Conservation (phyloP, 768 basidiomycete genomes). For the Lepiota venenata region DNA sequence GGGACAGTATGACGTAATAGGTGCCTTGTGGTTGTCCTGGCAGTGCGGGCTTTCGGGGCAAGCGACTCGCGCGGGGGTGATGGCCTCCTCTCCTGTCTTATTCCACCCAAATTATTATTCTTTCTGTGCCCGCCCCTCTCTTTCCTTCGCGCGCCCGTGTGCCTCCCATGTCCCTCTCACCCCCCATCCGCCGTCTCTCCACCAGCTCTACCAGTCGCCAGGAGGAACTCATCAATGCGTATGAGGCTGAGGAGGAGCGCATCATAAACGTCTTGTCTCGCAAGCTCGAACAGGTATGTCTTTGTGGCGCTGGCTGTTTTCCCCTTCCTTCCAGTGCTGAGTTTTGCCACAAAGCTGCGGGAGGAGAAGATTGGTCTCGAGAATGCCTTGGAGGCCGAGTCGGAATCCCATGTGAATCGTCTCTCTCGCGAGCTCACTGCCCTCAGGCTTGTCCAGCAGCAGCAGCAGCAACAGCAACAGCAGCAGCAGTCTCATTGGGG, state of each 20-base stretch:
- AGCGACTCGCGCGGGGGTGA: constrained; percentile 4
- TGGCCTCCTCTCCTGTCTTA: constrained; percentile 10
- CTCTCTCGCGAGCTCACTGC: constrained; percentile 68
- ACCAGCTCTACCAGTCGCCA: constrained; percentile 48
- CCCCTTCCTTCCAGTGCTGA: not conserved
- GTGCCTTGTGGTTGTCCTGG: constrained; percentile 9
- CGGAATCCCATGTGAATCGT: constrained; percentile 80
- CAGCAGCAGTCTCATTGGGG: constrained; percentile 15
- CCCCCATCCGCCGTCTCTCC: constrained; percentile 59
- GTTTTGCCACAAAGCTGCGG: constrained; percentile 52
- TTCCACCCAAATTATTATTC: constrained; percentile 24
- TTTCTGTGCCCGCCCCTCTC: not conserved
- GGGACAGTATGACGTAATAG: not conserved
- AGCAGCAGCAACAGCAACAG: constrained; percentile 30
- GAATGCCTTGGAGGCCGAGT: constrained; percentile 80
- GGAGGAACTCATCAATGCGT: constrained; percentile 82
- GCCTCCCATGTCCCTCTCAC: constrained; percentile 40
- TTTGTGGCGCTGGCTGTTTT: not conserved
- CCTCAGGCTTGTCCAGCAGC: constrained; percentile 56
- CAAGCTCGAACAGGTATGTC: constrained; percentile 76
- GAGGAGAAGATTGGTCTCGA: constrained; percentile 86
- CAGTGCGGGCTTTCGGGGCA: constrained; percentile 3
- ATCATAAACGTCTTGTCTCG: constrained; percentile 81
- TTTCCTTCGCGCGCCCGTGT: not conserved
- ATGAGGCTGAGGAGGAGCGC: constrained; percentile 88